phyloP scores from a whole-genome alignment of 495 filamentous ascomycete genomes.

The Podospora fimiseda region DNA sequence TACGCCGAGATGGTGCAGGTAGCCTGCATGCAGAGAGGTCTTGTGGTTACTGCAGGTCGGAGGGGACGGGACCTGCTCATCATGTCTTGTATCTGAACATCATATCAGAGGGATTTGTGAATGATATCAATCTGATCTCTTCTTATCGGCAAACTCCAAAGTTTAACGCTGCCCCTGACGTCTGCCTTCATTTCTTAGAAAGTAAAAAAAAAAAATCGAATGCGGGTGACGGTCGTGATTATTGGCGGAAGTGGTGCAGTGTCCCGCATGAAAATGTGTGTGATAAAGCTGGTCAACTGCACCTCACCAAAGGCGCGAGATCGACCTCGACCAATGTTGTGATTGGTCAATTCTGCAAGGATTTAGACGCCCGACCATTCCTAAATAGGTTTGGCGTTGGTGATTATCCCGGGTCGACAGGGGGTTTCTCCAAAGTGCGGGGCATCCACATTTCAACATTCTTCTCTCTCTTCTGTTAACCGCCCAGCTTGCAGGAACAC shows the following conservation, averaged over 20 bases:
- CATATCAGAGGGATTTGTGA: too few species aligned
- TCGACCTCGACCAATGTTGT: conserved; percentile 15
- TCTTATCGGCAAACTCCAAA: too few species aligned
- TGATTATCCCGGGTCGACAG: conserved; percentile 22
- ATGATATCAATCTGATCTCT: too few species aligned
- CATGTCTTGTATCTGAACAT: neutral
- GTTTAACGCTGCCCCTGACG: too few species aligned
- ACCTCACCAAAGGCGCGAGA: conserved; percentile 13
- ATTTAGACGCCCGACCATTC: conserved; percentile 41
- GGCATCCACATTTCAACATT: neutral
- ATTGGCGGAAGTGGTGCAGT: neutral
- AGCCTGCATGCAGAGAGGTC: neutral
- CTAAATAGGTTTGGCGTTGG: conserved; percentile 15
- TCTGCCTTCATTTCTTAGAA: neutral
- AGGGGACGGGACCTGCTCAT: neutral
- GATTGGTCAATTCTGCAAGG: conserved; percentile 30
- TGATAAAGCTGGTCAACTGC: conserved; percentile 16
- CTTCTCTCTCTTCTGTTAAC: conserved; percentile 25
- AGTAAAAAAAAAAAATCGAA: neutral
- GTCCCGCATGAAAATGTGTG: conserved; percentile 7
- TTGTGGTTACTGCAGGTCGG: neutral
- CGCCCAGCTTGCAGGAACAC: conserved; percentile 39
- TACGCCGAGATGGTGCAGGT: too few species aligned
- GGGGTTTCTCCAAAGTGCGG: conserved; percentile 4
- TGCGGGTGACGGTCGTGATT: neutral